Conservation (phyloP, 2,329 filamentous ascomycete species). For the Ustulina deusta region DNA sequence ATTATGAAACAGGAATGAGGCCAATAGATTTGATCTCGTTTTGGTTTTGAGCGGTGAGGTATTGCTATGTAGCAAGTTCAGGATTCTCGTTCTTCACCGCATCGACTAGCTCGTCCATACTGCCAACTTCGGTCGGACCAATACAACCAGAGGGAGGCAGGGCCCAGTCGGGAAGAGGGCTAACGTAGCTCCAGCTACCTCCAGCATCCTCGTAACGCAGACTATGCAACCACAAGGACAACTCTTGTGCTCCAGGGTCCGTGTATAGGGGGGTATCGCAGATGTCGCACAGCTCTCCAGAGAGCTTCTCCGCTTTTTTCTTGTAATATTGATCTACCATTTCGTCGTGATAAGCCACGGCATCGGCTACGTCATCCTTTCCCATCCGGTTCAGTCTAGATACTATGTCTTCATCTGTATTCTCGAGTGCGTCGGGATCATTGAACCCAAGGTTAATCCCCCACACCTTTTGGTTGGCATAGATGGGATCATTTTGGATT, state of each 20-base stretch:
- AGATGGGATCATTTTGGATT: slow-evolving; percentile 97
- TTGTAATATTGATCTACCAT: slow-evolving; percentile 93
- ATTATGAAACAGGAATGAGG: neutral
- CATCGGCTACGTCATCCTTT: slow-evolving; percentile 90
- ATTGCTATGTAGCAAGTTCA: slow-evolving; percentile 48
- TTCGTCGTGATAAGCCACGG: slow-evolving; percentile 92
- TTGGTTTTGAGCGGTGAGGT: slow-evolving; percentile 42
- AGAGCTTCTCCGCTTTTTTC: slow-evolving; percentile 92
- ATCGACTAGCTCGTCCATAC: slow-evolving; percentile 69
- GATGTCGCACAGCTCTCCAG: slow-evolving; percentile 81
- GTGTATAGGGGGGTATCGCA: slow-evolving; percentile 93
- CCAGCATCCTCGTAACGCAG: slow-evolving; percentile 86
- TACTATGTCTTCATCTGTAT: slow-evolving; percentile 91
- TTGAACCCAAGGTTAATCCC: slow-evolving; percentile 79
- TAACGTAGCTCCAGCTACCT: slow-evolving; percentile 89
- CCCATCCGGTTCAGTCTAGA: slow-evolving; percentile 88
- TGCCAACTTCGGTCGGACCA: slow-evolving; percentile 76
- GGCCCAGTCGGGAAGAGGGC: slow-evolving; percentile 86
- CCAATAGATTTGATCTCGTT: slow-evolving; percentile 9
- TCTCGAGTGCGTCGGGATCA: slow-evolving; percentile 73
- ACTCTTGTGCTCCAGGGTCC: slow-evolving; percentile 88
- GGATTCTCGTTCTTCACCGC: slow-evolving; percentile 63
- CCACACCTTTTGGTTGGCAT: slow-evolving; percentile 94
- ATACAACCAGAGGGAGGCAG: slow-evolving; percentile 78
- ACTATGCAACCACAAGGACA: slow-evolving; percentile 94